Percentiles rank a stretch among this genome's conserved stretches.
Evolutionary conservation across 805 yeast species (phyloP).

Genomic region (Yarrowia yakushimensis): DNA sequence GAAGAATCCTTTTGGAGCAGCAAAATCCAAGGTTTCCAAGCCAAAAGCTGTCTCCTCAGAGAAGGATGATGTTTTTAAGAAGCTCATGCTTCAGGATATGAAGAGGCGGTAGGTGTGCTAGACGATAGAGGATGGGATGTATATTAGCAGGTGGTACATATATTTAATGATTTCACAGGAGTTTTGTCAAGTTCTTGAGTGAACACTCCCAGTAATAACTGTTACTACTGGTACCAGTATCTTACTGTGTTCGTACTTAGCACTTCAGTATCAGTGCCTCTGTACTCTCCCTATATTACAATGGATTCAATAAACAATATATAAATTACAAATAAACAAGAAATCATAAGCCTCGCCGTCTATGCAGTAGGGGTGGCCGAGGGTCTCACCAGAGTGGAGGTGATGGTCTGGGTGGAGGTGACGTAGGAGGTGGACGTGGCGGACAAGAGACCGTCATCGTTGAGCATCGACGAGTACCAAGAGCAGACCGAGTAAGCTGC

Average conservation of each 20-base stretch:
- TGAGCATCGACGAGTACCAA: constrained; percentile 21
- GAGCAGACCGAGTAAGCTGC: constrained; percentile 22
- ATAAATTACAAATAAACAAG: constrained; percentile 10
- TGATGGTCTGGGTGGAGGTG: constrained; percentile 11
- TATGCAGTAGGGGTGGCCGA: constrained; percentile 3
- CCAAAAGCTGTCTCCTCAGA: not conserved
- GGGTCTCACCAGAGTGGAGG: constrained; percentile 9
- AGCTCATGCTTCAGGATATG: constrained; percentile 8
- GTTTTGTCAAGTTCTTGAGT: too few species aligned
- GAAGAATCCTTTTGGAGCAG: constrained; percentile 7
- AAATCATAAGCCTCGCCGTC: not conserved
- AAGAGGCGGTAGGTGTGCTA: constrained; percentile 17
- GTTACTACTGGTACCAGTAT: too few species aligned
- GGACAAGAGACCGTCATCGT: not conserved
- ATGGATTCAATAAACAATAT: not conserved
- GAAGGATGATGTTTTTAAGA: constrained; percentile 3
- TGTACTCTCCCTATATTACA: too few species aligned
- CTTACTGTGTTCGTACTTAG: too few species aligned
- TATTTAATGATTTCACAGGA: too few species aligned
- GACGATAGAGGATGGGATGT: not conserved
- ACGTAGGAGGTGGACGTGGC: constrained; percentile 15
- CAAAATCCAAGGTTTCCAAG: constrained; percentile 3
- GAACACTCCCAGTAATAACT: too few species aligned
- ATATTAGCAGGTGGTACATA: not conserved
- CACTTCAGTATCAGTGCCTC: too few species aligned